Evolutionary conservation across 768 basidiomycete species (phyloP).

Genomic region (Hygrocybe coccinea): DNA sequence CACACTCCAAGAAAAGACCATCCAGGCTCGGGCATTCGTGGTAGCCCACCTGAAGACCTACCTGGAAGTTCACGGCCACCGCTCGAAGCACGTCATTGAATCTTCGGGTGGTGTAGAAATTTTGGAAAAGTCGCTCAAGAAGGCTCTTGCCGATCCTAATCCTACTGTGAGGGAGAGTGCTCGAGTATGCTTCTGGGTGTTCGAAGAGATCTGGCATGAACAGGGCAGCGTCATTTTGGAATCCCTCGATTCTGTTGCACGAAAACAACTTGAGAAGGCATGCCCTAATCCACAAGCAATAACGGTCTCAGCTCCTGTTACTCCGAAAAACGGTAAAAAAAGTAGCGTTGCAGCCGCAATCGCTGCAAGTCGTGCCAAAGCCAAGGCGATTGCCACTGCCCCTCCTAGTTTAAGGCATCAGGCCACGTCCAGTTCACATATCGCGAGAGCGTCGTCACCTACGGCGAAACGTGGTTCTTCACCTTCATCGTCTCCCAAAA

Average conservation of each 20-base stretch:
- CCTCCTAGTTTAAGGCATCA: slow-evolving; percentile 79
- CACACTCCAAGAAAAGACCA: slow-evolving; percentile 73
- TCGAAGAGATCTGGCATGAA: slow-evolving; percentile 70
- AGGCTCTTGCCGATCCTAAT: slow-evolving; percentile 72
- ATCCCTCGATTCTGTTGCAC: slow-evolving; percentile 57
- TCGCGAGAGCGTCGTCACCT: slow-evolving; percentile 23
- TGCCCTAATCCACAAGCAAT: slow-evolving; percentile 59
- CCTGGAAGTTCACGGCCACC: slow-evolving; percentile 65
- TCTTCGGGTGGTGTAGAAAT: slow-evolving; percentile 59
- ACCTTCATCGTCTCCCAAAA: slow-evolving; percentile 38
- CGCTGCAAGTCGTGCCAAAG: slow-evolving; percentile 85
- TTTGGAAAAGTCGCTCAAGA: slow-evolving; percentile 70
- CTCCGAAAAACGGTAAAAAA: slow-evolving; percentile 64
- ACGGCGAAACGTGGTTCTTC: slow-evolving; percentile 44
- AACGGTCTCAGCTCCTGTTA: slow-evolving; percentile 40
- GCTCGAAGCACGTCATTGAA: slow-evolving; percentile 65
- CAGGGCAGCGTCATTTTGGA: slow-evolving; percentile 60
- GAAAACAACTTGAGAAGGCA: slow-evolving; percentile 82
- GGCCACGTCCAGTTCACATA: slow-evolving; percentile 68
- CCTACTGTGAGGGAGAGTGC: slow-evolving; percentile 71
- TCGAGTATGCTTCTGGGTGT: slow-evolving; percentile 75
- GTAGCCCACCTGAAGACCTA: slow-evolving; percentile 71
- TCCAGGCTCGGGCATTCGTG: slow-evolving; percentile 64
- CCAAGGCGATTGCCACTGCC: slow-evolving; percentile 75
- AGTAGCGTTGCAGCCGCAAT: slow-evolving; percentile 80